Base-by-base conservation (phyloP, 2,329 filamentous ascomycete species). In the Fusarium sp. region DNA sequence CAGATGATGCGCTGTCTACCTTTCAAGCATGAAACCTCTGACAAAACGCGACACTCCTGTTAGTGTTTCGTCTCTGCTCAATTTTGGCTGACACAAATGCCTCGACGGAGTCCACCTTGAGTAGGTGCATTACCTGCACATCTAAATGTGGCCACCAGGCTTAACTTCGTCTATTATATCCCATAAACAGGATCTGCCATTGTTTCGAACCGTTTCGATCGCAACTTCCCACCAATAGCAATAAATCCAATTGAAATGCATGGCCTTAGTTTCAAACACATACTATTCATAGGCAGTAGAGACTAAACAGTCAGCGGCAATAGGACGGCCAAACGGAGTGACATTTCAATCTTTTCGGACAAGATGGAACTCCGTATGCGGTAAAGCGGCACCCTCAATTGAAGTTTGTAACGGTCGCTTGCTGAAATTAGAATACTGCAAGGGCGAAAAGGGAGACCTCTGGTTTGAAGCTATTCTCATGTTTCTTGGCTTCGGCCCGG, bases 231-330 rank as follows among this genome's bases (percentile, higher is more conserved):
- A 27, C 58, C 28, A 61, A 51, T 60, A 4, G 16, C 0, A 1
- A 0, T 2, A 0, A 1, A 1, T 1, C 3, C 0, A 30, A 61
- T 51, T 51, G 21, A 20, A 61, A 30, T 28, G 23, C 20, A 18
- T 51, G 25, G 6, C 32, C 9, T 11, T 32, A n/a, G 32, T 34
- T 59, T 37, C 43, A 61, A 59, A 60, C 28, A 25, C 3, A n/a
- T 4, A 1, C 55, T 61, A 61, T 43, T 43, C 20, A 42, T 60
- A 61, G 43, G 32, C 37, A 60, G 43, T 50, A 61, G 58, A 60
- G 51, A 61, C 55, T 7, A 23, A 60, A 51, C 58, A 4, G 43
- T 60, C 30, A 18, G 43, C 48, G 58, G 21, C 7, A 21, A 55
- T 43, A 58, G 14, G 28, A 23, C 49, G 55, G 57, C 23, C 13